Evolutionary conservation across 2,329 filamentous ascomycete genomes (phyloP), one percentile per base, ranked within the genome.

Genomic region (Macrophomina pseudophaseolina): DNA sequence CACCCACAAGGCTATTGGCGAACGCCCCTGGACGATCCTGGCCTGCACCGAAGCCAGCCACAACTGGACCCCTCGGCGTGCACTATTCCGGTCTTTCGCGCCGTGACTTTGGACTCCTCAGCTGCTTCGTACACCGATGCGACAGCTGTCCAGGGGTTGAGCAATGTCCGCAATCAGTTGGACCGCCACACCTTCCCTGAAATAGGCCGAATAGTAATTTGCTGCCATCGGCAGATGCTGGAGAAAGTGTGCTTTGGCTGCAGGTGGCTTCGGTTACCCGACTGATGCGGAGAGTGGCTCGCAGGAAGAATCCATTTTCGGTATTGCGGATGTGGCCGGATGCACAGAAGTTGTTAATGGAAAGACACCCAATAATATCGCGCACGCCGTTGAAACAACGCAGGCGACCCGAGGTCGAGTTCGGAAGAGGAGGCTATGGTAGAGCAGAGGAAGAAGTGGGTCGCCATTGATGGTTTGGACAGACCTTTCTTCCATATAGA

Each of bases 401-500:
- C 23, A 35, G 51, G 16, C 14, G 30, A 18, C 2, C 18, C 46
- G 16, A 8, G 46, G n/a, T 23, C 6, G n/a, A 49, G 46, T 18
- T 49, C 46, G 6, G 18, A 16, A 9, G 46, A 49, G 5, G 14
- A 53, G 30, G n/a, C 51, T 11, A 23, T 4, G 30, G 30, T 12
- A 3, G 14, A 33, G 30, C 5, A 8, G 14, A 5, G 2, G 30
- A 53, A 40, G 49, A 54, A 40, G 11, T 44, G 66, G 51, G 42
- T 56, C 1, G 69, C 71, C 2, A 23, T 74, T 1, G 70, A 70
- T 58, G 73, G 72, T 0, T 67, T 73, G 5, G 70, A 74, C 42
- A 52, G 74, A 71, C 94, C 94, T 4, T 86, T 97, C 71, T 98
- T 75, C 62, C 73, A 75, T 51, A 64, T 74, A 1, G 74, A 75